Evolutionary conservation across 345 rosid species (phyloP).

Genomic region (Capsella bursapastoris): DNA sequence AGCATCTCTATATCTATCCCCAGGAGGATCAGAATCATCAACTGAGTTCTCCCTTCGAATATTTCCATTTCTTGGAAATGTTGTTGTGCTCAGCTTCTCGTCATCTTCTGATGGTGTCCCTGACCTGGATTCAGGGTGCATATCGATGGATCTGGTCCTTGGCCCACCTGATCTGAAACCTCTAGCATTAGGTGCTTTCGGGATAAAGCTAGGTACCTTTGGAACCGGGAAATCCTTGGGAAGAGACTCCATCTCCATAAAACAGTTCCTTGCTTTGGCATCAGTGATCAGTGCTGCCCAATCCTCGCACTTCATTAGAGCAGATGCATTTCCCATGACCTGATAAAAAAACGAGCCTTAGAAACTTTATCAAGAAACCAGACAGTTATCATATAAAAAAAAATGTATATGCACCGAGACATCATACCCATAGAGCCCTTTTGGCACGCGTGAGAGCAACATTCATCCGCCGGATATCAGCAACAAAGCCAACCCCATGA

Average conservation of each 20-base stretch:
- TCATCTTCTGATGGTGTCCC: constrained; percentile 80
- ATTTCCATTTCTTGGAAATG: constrained; percentile 64
- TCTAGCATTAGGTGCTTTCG: constrained; percentile 64
- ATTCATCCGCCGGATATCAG: constrained; percentile 97
- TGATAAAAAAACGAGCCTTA: constrained; percentile 45
- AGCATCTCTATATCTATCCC: constrained; percentile 72
- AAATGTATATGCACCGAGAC: background rate
- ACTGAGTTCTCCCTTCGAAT: constrained; percentile 58
- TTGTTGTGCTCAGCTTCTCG: constrained; percentile 58
- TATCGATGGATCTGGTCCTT: constrained; percentile 68
- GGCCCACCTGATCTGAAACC: constrained; percentile 73
- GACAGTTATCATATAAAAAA: constrained; percentile 1
- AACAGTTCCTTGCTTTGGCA: constrained; percentile 89
- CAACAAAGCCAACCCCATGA: constrained; percentile 97
- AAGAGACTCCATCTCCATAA: constrained; percentile 88
- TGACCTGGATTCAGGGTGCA: constrained; percentile 68
- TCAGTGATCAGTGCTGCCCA: constrained; percentile 92
- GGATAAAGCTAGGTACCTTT: constrained; percentile 59
- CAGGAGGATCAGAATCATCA: constrained; percentile 68
- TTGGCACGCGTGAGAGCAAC: constrained; percentile 99
- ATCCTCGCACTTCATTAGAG: constrained; percentile 82
- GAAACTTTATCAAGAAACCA: constrained; percentile 11
- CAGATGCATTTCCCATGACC: constrained; percentile 96
- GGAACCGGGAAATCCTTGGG: constrained; percentile 73
- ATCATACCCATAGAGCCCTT: constrained; percentile 95